Base-by-base conservation (phyloP, 192 early-diverging fungal genomes). In the Backusella psychrophila region DNA sequence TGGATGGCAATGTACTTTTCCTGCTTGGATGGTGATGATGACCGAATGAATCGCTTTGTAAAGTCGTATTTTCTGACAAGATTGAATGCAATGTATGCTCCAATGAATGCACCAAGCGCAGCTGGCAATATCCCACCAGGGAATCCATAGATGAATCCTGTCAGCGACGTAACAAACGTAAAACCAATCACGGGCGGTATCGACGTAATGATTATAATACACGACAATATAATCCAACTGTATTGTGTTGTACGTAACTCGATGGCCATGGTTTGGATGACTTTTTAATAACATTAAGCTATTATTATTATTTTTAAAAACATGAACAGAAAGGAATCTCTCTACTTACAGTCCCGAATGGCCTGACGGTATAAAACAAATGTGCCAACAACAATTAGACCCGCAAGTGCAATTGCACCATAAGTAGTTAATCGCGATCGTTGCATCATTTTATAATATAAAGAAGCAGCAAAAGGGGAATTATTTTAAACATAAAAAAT, bases 101-200 rank as follows among this genome's bases (percentile, higher is more conserved):
- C 80, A 23, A 72, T 19, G 46, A 80, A 76, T 34, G 79, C 78
- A 38, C 88, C 88, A 9, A 73, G 56, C 34, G 80, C 79, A 0
- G 79, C 83, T 17, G 87, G 88, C n/a, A 87, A 36, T 31, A 89
- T 67, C 2, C 88, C 88, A 14, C 41, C 36, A 14, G 87, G 84
- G 69, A 89, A 83, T 1, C 85, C 84, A 75, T 82, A 89, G n/a
- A 89, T 83, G 71, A 89, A 89, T 2, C 88, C 88, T 26, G 77
- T 75, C 36, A 89, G 4, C 14, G 81, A 76, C 0, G 80, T 71
- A 4, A 80, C 36, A 15, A 82, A 83, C 53, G 80, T 81, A 73
- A 85, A 89, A 0, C 87, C 87, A 19, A 84, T 36, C 23, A 88
- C 31, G 9, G 87, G 87, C n/a, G 87, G 87, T 39, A 88, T 86